These are phyloP conservation scores for Boletus pseudopeckii DNA, from an alignment of 768 basidiomycete species.

Conservation along the genomic window DNA sequence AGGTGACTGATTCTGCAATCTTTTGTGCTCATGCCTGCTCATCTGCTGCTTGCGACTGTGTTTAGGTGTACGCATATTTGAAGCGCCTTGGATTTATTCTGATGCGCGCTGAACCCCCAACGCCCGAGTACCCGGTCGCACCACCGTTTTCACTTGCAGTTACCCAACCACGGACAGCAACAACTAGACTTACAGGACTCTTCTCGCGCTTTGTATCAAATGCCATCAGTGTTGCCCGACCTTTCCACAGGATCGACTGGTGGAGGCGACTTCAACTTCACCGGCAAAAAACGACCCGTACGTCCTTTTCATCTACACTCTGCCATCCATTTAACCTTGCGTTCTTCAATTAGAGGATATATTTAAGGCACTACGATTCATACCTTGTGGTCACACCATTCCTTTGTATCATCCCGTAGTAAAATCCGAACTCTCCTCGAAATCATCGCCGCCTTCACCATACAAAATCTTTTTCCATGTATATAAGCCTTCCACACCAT, in stretches of 20 bases:
- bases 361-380: conserved; percentile 67
- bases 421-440: conserved; percentile 1
- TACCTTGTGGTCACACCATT: conserved; percentile 59
- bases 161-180: conserved; percentile 6
- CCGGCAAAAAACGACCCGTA: conserved; percentile 57
- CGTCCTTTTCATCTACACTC: conserved; percentile 16
- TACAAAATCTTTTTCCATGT: conserved; percentile 87
- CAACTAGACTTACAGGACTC: conserved; percentile 3
- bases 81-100: conserved; percentile 90
- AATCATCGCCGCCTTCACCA: conserved; percentile 2
- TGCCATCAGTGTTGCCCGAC: neutral
- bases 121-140: conserved; percentile 49
- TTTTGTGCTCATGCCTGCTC: neutral
- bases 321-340: neutral
- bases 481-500: conserved; percentile 87
- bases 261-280: conserved; percentile 58
- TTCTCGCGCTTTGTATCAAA: conserved; percentile 12
- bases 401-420: conserved; percentile 34
- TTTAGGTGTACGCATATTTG: conserved; percentile 87
- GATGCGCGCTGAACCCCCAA: conserved; percentile 67
- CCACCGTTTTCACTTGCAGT: conserved; percentile 26
- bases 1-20: conserved; percentile 46
- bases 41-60: neutral
- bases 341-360: conserved; percentile 49
- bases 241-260: conserved; percentile 41